Base-by-base conservation (phyloP, 2,329 filamentous ascomycete species). In the Neofusicoccum ribis region DNA sequence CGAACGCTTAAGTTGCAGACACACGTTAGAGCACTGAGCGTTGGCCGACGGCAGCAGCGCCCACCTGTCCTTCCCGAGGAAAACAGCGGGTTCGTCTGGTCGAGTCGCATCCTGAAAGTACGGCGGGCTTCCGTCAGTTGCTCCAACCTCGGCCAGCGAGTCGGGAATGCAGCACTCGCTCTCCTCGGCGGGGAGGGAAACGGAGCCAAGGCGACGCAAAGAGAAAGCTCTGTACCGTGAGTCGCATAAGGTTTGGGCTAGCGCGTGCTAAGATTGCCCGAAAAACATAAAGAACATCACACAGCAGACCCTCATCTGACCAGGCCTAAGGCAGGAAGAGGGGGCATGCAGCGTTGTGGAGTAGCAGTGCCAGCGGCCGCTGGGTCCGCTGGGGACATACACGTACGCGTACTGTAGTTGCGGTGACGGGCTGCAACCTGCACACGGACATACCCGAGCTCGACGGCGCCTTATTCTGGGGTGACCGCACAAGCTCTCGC, bases 401-500 rank as follows among this genome's bases (percentile, higher is more conserved):
- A 34, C 31, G 50, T 37, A 31, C 50, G 50, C 31, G 50, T 37
- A 31, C 27, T 31, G 27, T 31, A 17, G 14, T 52, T 37, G 50
- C 50, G 50, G 50, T 31, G 50, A 52, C 50, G 27, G 49, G 5
- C 8, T 34, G 49, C 27, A 14, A 36, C 27, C 12, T 36, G 17
- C 14, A 3, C 23, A 56, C 52, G 11, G 36, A 41, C 52, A 56
- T 17, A 23, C 54, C 27, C 23, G 47, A 31, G 17, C 56, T 17
- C 43, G n/a, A 34, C 56, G 27, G 43, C 56, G 17, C 12, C 56
- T 60, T 31, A 37, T 47, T 23, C 56, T 60, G 56, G 56, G 56
- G 56, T 60, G 56, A 60, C 52, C 20, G 56, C 56, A 36, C 43
- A 60, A 60, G 56, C 43, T 60, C 43, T 49, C 56, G 56, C 43